Base-by-base conservation (phyloP, 306 rosid genomes). In the Quercus aquifolioides region DNA sequence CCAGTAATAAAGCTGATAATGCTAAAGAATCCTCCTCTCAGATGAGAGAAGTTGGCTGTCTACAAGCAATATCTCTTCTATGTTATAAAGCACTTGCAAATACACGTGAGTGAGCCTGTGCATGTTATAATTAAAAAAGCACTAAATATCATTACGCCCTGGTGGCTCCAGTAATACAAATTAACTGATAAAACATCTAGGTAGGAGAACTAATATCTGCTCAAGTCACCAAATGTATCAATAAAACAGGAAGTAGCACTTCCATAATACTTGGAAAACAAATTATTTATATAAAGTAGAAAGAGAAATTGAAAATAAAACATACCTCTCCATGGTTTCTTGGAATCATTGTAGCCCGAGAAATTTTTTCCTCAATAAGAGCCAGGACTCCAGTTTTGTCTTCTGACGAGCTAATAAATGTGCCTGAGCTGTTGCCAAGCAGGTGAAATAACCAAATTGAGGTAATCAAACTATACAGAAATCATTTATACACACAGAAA, bases 341-440 rank as follows among this genome's bases (percentile, higher is more conserved):
- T 55, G 90, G 94, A 55, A 90, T 56, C 89, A 90, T 83, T 14
- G 92, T 90, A 21, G 75, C 88, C 78, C 85, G 85, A 3, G 94
- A 87, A 72, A 88, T 88, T 86, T 90, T 90, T 82, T 74, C 56
- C 86, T 90, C 94, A 82, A 90, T 80, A 17, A 56, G 67, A 28
- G 79, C 83, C 62, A 90, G 76, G 72, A 70, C 63, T 69, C 91
- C 90, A 8, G 88, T 76, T 46, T 86, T 78, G 63, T 90, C 94
- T 83, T 88, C 85, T 69, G 90, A 88, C 51, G 90, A 86, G 58
- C 84, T 69, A 54, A 90, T 77, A 83, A 88, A 90, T 23, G 86
- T 82, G 59, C 92, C 92, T 76, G 92, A 84, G 82, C 90, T 90
- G 82, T 80, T 78, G 71, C 69, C 80, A 77, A 41, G 58, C 41